phyloP scores from a whole-genome alignment of 345 rosid species.

The Carallia pectinifolia region DNA sequence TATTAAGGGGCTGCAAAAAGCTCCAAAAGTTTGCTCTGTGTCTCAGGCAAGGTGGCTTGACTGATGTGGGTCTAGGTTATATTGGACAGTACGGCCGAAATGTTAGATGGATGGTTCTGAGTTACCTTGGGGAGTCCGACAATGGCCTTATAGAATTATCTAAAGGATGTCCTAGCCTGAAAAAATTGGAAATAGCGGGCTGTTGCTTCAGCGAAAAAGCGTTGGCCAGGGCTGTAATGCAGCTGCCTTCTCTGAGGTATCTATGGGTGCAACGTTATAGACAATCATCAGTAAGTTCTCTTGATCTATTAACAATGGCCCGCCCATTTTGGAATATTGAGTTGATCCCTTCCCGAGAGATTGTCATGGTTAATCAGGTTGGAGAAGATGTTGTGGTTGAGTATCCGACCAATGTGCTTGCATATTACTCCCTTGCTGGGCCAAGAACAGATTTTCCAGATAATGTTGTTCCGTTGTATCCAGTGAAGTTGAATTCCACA shows the following conservation, averaged over 20 bases:
- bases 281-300: slow-evolving; percentile 45
- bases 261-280: slow-evolving; percentile 95
- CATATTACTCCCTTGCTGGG: slow-evolving; percentile 92
- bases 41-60: slow-evolving; percentile 75
- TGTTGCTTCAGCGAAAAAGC: slow-evolving; percentile 85
- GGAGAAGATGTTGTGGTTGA: slow-evolving; percentile 41
- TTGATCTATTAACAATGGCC: slow-evolving; percentile 67
- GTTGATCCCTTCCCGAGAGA: slow-evolving; percentile 61
- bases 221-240: slow-evolving; percentile 59
- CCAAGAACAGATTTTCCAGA: slow-evolving; percentile 81
- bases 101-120: slow-evolving; percentile 92
- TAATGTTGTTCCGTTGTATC: slow-evolving; percentile 54
- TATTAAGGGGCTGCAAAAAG: slow-evolving; percentile 79
- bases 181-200: slow-evolving; percentile 90
- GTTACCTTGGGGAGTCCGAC: slow-evolving; percentile 79
- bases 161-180: slow-evolving; percentile 78
- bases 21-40: slow-evolving; percentile 77
- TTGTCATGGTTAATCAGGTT: slow-evolving; percentile 14
- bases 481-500: slow-evolving; percentile 3
- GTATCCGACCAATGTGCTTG: slow-evolving; percentile 86
- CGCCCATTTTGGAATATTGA: slow-evolving; percentile 97
- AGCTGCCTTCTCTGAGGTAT: slow-evolving; percentile 73
- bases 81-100: slow-evolving; percentile 70
- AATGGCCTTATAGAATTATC: slow-evolving; percentile 75
- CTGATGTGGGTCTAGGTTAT: slow-evolving; percentile 80